These are phyloP conservation scores for Babesia sp. DNA, from an alignment of 169 alveolate species.

Conservation along the genomic window DNA sequence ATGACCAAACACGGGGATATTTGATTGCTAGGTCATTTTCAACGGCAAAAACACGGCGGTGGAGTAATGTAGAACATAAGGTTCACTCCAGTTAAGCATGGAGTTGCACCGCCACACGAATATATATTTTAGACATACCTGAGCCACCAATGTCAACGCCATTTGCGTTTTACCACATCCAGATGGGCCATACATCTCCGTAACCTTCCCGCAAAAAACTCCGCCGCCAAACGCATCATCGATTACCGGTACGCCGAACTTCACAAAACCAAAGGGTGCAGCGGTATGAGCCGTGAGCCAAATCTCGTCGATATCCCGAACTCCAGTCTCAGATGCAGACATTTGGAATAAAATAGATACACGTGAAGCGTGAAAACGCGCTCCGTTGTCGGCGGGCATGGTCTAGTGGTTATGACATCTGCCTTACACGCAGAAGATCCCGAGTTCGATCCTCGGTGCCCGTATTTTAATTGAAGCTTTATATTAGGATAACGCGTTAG, in stretches of 20 bases:
- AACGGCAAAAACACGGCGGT: not conserved
- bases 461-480: slow-evolving; percentile 52
- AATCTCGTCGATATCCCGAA: slow-evolving; percentile 44
- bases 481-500: no score
- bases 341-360: not conserved
- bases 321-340: not conserved
- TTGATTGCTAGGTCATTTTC: no score
- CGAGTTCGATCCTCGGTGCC: slow-evolving; percentile 90
- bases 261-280: not conserved
- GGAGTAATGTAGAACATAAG: not conserved
- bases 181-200: slow-evolving; percentile 55
- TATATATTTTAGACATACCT: slow-evolving; percentile 31
- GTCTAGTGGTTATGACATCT: slow-evolving; percentile 89
- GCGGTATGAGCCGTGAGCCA: slow-evolving; percentile 19
- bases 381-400: slow-evolving; percentile 76
- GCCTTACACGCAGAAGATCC: slow-evolving; percentile 89
- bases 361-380: slow-evolving; percentile 9
- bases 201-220: slow-evolving; percentile 39
- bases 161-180: slow-evolving; percentile 68
- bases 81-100: not conserved
- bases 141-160: slow-evolving; percentile 56
- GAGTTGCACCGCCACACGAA: not conserved
- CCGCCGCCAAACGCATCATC: slow-evolving; percentile 63
- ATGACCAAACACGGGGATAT: no score
- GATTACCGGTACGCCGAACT: slow-evolving; percentile 42